Evolutionary conservation across 768 basidiomycete genomes (phyloP).

Genomic region (Agaricus blazei): DNA sequence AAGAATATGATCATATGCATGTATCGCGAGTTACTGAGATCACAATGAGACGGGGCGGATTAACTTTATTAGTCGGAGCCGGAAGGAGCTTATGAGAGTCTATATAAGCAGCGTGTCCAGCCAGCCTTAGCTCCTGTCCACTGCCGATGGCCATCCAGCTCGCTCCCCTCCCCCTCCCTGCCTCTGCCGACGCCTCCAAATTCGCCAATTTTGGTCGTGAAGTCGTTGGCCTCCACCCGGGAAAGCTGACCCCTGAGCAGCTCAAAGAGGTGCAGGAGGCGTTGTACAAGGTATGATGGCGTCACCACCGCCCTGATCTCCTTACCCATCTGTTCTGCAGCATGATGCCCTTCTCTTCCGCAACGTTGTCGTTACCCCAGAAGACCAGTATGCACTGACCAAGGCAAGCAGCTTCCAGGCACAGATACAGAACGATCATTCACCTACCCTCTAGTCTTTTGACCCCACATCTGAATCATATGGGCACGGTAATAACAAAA

Average conservation of each 20-base stretch:
- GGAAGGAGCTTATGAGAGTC: slow-evolving; percentile 11
- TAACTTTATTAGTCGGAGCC: not conserved
- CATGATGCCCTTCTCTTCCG: slow-evolving; percentile 73
- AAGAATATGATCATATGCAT: slow-evolving; percentile 16
- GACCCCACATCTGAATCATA: slow-evolving; percentile 57
- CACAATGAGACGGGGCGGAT: not conserved
- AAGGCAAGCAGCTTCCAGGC: slow-evolving; percentile 43
- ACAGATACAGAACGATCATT: not conserved
- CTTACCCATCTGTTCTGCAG: slow-evolving; percentile 27
- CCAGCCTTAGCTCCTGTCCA: slow-evolving; percentile 1
- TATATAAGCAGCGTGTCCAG: slow-evolving; percentile 7
- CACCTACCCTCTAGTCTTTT: slow-evolving; percentile 30
- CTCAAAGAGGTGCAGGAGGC: slow-evolving; percentile 61
- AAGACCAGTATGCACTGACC: slow-evolving; percentile 78
- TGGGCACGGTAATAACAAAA: slow-evolving; percentile 87
- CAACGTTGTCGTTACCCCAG: slow-evolving; percentile 60
- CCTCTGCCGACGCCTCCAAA: slow-evolving; percentile 60
- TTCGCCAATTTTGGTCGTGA: slow-evolving; percentile 70
- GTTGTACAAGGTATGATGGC: slow-evolving; percentile 63
- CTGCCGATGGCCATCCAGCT: slow-evolving; percentile 64
- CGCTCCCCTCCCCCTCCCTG: slow-evolving; percentile 58
- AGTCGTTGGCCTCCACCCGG: slow-evolving; percentile 68
- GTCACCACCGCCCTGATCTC: not conserved
- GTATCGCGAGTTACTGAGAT: not conserved
- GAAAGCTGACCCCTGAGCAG: slow-evolving; percentile 50